Conservation (phyloP, 192 early-diverging fungal species). For the Coemansia asiatica region DNA sequence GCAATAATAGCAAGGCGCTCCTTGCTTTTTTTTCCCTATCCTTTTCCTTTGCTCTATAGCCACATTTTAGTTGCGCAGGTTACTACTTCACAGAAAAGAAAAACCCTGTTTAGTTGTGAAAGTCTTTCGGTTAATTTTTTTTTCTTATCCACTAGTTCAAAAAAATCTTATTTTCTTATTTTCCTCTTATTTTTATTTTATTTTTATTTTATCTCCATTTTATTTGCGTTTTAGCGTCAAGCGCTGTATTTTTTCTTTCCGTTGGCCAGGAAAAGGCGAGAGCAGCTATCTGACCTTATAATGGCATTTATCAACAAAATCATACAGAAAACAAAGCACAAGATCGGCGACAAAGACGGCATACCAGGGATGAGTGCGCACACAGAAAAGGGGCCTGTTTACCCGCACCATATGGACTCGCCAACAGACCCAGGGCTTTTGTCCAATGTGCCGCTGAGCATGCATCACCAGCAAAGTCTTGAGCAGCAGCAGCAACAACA, state of each 20-base stretch:
- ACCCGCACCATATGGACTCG: conserved; percentile 29
- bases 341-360: conserved; percentile 43
- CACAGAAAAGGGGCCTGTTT: conserved; percentile 16
- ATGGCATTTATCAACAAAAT: conserved; percentile 61
- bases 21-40: background rate
- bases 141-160: background rate
- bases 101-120: background rate
- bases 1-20: background rate
- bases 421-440: conserved; percentile 31
- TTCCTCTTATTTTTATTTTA: background rate
- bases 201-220: background rate
- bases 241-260: background rate
- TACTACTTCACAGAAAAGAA: background rate
- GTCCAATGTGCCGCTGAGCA: conserved; percentile 13
- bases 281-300: background rate
- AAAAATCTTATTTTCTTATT: background rate
- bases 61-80: background rate
- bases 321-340: conserved; percentile 57
- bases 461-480: conserved; percentile 14
- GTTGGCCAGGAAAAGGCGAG: background rate
- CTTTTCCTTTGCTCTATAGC: background rate
- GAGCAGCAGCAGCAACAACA: conserved; percentile 3
- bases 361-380: conserved; percentile 3
- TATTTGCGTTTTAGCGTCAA: background rate
- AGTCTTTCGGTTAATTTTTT: background rate